Base-by-base conservation (phyloP, 495 filamentous ascomycete species). In the Neurospora sp. region DNA sequence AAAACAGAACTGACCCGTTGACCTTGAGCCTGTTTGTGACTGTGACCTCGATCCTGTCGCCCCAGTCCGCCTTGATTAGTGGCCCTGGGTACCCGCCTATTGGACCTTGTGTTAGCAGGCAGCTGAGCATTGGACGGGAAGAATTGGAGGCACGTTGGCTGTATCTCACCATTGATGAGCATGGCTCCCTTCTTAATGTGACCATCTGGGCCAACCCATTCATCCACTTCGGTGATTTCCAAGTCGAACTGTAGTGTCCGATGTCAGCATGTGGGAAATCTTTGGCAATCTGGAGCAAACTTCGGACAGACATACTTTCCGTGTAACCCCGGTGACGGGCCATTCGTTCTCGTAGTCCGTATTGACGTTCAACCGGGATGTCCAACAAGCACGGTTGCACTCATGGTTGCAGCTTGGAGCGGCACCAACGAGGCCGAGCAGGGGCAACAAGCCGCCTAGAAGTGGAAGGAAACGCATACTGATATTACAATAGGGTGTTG, bases 181-280 rank as follows among this genome's bases (percentile, higher is more conserved):
- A 81, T 79, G 38, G 76, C 77, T 35, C 76, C 69, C 18, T 73
- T 62, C 31, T 48, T 73, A n/a, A 75, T 78, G 11, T 82, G 77
- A 46, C 80, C 77, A 74, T 85, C 84, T 1, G 85, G 83, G 18
- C 74, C 78, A 38, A 77, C n/a, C 10, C 66, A 71, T 73, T 80
- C 14, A 42, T 76, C 54, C 74, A 79, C 35, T 69, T 66, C 72
- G 69, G 66, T 73, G 12, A 62, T 62, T 48, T 72, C 44, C 5
- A 81, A 54, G 3, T 70, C 74, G 48, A 78, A 75, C 48, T 62
- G 71, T 70, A 72, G 74, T 80, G 78, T 66, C 18, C 11, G 8
- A 23, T 40, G 62, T 73, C 27, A 73, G 72, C 18, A 16, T 4
- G 35, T 31, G 8, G 31, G 1, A 7, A 7, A 14, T 5, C 18